Evolutionary conservation across 305 asterid species (phyloP).

Genomic region (Fraxinus nigra): DNA sequence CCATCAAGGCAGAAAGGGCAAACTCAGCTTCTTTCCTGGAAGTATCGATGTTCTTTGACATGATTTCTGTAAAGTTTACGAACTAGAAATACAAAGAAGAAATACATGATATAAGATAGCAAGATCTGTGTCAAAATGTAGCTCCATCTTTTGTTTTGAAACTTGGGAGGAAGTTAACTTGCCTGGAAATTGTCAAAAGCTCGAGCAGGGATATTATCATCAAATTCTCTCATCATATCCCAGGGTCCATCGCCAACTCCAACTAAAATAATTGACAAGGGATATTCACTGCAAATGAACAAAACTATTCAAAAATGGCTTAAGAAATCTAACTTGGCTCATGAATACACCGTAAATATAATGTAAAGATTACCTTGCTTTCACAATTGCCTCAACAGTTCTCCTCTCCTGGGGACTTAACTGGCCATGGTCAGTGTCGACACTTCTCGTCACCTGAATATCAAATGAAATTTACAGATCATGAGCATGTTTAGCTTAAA

Average conservation of each 20-base stretch:
- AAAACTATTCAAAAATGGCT: slow-evolving; percentile 3
- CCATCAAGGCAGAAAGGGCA: slow-evolving; percentile 91
- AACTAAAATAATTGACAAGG: slow-evolving; percentile 80
- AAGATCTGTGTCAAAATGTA: neutral
- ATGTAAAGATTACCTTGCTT: slow-evolving; percentile 67
- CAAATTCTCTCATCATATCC: slow-evolving; percentile 99
- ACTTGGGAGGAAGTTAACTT: slow-evolving; percentile 27
- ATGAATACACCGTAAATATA: neutral
- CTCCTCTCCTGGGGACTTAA: slow-evolving; percentile 86
- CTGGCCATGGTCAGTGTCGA: slow-evolving; percentile 73
- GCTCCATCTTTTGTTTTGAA: neutral
- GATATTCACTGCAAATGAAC: slow-evolving; percentile 62
- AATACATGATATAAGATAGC: slow-evolving; percentile 2
- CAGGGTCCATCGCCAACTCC: slow-evolving; percentile 99
- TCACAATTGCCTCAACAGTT: slow-evolving; percentile 94
- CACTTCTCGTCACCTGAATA: slow-evolving; percentile 84
- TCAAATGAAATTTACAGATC: slow-evolving; percentile 1
- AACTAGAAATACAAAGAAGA: slow-evolving; percentile 48
- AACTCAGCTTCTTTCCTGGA: slow-evolving; percentile 89
- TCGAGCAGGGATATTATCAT: slow-evolving; percentile 92
- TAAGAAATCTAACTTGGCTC: neutral
- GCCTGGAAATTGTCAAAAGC: slow-evolving; percentile 96
- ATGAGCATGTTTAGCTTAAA: neutral
- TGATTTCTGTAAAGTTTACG: slow-evolving; percentile 87
- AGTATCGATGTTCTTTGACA: slow-evolving; percentile 63